Conservation (phyloP, 2,329 filamentous ascomycete species). For the Waltergamsia citrina region DNA sequence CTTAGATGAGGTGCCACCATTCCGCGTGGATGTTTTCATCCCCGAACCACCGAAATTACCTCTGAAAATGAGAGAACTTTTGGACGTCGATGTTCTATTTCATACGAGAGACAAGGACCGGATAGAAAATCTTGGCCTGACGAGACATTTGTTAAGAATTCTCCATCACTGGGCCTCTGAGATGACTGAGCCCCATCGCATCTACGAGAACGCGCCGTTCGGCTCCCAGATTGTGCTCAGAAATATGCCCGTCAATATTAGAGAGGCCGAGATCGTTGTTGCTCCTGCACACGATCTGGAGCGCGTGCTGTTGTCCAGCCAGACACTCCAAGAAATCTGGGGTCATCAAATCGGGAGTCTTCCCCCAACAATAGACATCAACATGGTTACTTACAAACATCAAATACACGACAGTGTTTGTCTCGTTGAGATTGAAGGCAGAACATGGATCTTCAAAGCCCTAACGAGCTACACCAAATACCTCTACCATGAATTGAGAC, state of each 20-base stretch:
- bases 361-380: conserved; percentile 38
- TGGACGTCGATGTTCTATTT: conserved; percentile 40
- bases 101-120: conserved; percentile 42
- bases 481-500: conserved; percentile 50
- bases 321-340: conserved; percentile 33
- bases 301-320: conserved; percentile 35
- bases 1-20: conserved; percentile 31
- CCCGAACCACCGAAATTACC: conserved; percentile 36
- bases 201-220: conserved; percentile 42
- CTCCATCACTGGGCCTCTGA: conserved; percentile 39
- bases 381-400: conserved; percentile 35
- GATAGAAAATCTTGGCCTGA: conserved; percentile 39
- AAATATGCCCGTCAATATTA: conserved; percentile 36
- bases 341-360: conserved; percentile 22
- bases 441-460: conserved; percentile 46
- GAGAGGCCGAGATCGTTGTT: conserved; percentile 33
- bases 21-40: conserved; percentile 50
- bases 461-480: conserved; percentile 48
- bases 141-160: conserved; percentile 42
- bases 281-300: conserved; percentile 44
- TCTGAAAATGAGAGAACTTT: conserved; percentile 29
- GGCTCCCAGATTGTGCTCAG: conserved; percentile 48
- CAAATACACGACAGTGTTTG: conserved; percentile 53
- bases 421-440: conserved; percentile 33
- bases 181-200: conserved; percentile 14